Evolutionary conservation across 371 early-diverging fungal genomes (phyloP).

Genomic region (Zopfochytrium polystomum): DNA sequence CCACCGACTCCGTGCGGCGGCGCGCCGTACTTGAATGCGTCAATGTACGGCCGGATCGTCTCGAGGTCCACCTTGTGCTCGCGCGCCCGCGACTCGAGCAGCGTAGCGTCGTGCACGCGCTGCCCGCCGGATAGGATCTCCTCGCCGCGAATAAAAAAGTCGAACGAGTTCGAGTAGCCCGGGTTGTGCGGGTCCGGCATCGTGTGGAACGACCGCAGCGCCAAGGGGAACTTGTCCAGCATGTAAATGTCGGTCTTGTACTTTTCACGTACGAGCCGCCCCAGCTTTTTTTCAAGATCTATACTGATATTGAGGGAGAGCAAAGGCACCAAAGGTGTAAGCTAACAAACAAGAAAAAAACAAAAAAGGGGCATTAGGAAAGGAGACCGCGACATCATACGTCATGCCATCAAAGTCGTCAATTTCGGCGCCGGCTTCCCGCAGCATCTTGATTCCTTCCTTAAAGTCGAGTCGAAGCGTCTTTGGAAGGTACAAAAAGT

Average conservation of each 20-base stretch:
- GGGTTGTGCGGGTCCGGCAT: no score
- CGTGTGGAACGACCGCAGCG: conserved; percentile 98
- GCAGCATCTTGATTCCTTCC: conserved; percentile 92
- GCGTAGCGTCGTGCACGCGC: conserved; percentile 94
- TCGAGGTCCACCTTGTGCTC: conserved; percentile 78
- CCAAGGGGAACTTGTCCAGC: conserved; percentile 98
- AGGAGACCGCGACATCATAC: no score
- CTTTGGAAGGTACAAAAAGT: no score
- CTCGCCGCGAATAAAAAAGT: no score
- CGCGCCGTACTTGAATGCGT: conserved; percentile 98
- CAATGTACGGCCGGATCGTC: conserved; percentile 90
- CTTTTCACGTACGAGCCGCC: conserved; percentile 90
- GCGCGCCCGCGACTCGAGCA: conserved; percentile 79
- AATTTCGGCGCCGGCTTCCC: conserved; percentile 85
- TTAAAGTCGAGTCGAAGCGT: conserved; percentile 85
- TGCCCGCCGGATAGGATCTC: no score
- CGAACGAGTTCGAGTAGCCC: conserved; percentile 98
- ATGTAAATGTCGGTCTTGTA: no score
- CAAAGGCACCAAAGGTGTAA: not conserved
- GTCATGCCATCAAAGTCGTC: conserved; percentile 92
- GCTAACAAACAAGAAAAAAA: no score
- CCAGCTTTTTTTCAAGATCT: conserved; percentile 90
- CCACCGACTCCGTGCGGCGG: conserved; percentile 99
- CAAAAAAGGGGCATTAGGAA: no score
- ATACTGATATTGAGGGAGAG: conserved; percentile 54